Evolutionary conservation across 352 stramenopile species (phyloP).

Genomic region (Phytophthora pinifolia): DNA sequence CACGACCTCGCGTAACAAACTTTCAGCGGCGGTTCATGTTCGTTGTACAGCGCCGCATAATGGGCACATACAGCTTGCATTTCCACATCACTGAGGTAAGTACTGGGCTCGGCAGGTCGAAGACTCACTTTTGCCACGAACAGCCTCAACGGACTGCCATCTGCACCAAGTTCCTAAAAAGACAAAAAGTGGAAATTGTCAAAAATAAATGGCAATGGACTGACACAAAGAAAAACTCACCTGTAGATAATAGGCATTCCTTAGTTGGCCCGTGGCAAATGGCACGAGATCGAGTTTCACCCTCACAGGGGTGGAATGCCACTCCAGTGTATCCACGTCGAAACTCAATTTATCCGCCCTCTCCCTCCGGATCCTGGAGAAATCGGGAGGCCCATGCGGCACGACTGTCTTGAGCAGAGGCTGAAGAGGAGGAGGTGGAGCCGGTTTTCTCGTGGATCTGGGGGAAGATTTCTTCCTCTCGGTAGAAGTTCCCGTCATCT

Average conservation of each 20-base stretch:
- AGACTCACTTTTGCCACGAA: constrained; percentile 80
- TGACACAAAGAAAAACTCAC: constrained; percentile 12
- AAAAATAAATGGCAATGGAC: background rate
- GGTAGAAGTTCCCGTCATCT: constrained; percentile 81
- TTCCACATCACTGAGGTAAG: constrained; percentile 86
- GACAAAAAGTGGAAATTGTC: background rate
- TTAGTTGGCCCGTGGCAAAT: constrained; percentile 78
- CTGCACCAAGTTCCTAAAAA: constrained; percentile 40
- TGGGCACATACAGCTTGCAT: constrained; percentile 89
- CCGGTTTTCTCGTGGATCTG: constrained; percentile 12
- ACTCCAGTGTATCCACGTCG: constrained; percentile 81
- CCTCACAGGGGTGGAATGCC: constrained; percentile 56
- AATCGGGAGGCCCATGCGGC: constrained; percentile 71
- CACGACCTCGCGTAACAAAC: constrained; percentile 84
- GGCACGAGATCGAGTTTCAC: constrained; percentile 80
- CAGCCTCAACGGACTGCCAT: constrained; percentile 36
- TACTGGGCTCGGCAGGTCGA: constrained; percentile 58
- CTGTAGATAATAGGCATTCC: constrained; percentile 81
- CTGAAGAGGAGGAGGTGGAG: constrained; percentile 37
- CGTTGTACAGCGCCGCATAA: constrained; percentile 86
- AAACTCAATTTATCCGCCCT: constrained; percentile 83
- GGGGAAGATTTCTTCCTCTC: constrained; percentile 56
- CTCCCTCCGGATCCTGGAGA: constrained; percentile 54
- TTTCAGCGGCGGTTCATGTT: constrained; percentile 78
- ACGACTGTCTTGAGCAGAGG: constrained; percentile 83